These are phyloP conservation scores for Thermothelomyces thermophilus DNA, from an alignment of 2,329 filamentous ascomycete species.

Conservation along the genomic window DNA sequence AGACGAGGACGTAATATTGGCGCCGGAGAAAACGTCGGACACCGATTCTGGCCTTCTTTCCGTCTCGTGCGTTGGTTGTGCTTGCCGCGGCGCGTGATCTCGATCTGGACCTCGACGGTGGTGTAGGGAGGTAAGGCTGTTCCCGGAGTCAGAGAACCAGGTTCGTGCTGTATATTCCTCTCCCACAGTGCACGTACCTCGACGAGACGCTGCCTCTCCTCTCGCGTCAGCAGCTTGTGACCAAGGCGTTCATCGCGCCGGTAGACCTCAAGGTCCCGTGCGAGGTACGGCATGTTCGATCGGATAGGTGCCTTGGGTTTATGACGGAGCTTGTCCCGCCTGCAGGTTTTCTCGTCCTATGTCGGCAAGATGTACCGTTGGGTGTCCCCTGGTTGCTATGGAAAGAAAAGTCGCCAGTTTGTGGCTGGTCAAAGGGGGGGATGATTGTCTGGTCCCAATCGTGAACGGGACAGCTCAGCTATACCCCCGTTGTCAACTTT, in stretches of 20 bases:
- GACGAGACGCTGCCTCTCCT: slow-evolving; percentile 40
- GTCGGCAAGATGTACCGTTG: too few species aligned
- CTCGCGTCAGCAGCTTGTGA: slow-evolving; percentile 36
- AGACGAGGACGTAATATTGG: slow-evolving; percentile 61
- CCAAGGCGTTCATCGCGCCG: slow-evolving; percentile 39
- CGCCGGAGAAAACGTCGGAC: slow-evolving; percentile 55
- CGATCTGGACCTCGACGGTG: slow-evolving; percentile 23
- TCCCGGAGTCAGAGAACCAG: not conserved
- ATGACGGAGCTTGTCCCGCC: not conserved
- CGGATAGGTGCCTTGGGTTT: not conserved
- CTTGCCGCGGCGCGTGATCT: slow-evolving; percentile 25
- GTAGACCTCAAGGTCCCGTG: slow-evolving; percentile 37
- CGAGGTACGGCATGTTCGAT: slow-evolving; percentile 32
- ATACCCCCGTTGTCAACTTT: too few species aligned
- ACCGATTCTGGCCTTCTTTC: slow-evolving; percentile 41
- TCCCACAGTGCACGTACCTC: slow-evolving; percentile 32
- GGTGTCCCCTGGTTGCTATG: too few species aligned
- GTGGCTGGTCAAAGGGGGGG: not conserved
- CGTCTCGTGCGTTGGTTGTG: slow-evolving; percentile 19
- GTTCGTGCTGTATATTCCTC: not conserved
- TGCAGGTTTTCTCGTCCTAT: not conserved
- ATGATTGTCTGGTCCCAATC: not conserved
- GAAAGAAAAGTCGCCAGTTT: too few species aligned
- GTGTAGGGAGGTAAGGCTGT: slow-evolving; percentile 33
- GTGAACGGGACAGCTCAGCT: too few species aligned